A percentile compares a stretch with the other conserved stretches of the same genome.
phyloP scores from a whole-genome alignment of 139 green algal genomes.

The Volvox reticuliferus region DNA sequence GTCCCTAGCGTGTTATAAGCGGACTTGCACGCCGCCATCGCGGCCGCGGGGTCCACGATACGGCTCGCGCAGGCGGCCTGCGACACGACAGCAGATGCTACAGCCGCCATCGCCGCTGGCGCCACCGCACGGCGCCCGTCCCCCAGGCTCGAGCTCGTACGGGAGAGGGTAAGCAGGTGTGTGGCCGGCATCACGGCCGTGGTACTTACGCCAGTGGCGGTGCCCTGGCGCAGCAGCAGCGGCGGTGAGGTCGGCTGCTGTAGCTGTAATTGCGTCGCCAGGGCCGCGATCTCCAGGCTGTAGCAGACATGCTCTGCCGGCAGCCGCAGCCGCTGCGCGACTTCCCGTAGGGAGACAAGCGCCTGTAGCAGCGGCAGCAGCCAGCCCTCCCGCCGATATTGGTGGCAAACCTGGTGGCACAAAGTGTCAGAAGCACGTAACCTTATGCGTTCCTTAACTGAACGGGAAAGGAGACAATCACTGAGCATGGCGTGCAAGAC shows the following conservation, averaged over 20 bases:
- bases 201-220: not conserved
- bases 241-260: not conserved
- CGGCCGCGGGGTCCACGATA: not conserved
- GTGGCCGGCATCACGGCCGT: not conserved
- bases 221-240: not conserved
- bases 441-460: too few species aligned
- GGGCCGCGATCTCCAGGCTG: constrained; percentile 69
- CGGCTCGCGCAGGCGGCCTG: not conserved
- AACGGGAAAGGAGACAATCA: not conserved
- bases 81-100: not conserved
- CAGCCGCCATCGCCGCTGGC: not conserved
- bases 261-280: constrained; percentile 46
- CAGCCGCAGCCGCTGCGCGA: constrained; percentile 64
- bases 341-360: constrained; percentile 67
- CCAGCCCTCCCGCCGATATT: constrained; percentile 71
- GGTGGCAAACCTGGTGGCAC: constrained; percentile 44
- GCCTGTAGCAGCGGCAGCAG: constrained; percentile 56
- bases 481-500: too few species aligned
- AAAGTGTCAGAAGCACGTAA: not conserved
- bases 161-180: not conserved
- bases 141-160: not conserved
- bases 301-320: constrained; percentile 66
- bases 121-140: not conserved
- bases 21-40: constrained; percentile 25
- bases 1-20: constrained; percentile 18